phyloP scores from a whole-genome alignment of 192 early-diverging fungal species.

The Entrophospora sp. region DNA sequence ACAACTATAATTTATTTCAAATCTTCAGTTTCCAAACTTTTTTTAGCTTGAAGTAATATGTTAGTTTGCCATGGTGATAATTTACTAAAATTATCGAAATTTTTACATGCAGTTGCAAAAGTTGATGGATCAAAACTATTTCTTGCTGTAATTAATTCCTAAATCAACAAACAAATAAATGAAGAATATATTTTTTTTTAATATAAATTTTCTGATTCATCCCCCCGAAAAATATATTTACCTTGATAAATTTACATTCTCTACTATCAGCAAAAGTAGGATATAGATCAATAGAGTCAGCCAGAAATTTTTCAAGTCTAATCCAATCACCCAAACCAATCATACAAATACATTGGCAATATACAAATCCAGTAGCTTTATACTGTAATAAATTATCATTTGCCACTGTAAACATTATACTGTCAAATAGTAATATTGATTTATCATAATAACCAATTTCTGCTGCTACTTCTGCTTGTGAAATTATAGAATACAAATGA shows the following conservation, averaged over 20 bases:
- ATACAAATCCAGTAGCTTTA: neutral
- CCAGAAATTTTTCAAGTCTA: slow-evolving; percentile 5
- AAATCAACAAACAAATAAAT: neutral
- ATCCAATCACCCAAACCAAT: slow-evolving; percentile 15
- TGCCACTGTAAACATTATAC: neutral
- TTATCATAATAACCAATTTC: slow-evolving; percentile 17
- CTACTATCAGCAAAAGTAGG: slow-evolving; percentile 18
- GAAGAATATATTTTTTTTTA: neutral
- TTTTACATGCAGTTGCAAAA: slow-evolving; percentile 13
- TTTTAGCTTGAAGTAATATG: slow-evolving; percentile 7
- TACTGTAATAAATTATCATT: slow-evolving; percentile 2
- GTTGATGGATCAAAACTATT: slow-evolving; percentile 17
- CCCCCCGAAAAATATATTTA: neutral
- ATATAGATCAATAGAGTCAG: neutral
- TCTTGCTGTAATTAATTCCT: slow-evolving; percentile 8
- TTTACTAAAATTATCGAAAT: slow-evolving; percentile 8
- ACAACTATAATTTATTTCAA: too few species aligned
- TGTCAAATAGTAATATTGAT: slow-evolving; percentile 8
- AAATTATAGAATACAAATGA: slow-evolving; percentile 14
- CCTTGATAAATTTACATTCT: slow-evolving; percentile 11
- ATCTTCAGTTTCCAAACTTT: slow-evolving; percentile 14
- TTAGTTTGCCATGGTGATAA: slow-evolving; percentile 13
- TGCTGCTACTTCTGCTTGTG: slow-evolving; percentile 15
- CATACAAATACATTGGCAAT: slow-evolving; percentile 8
- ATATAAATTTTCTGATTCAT: neutral